Base-by-base conservation (phyloP, 2,329 filamentous ascomycete genomes). In the Tolypocladium nubicola region DNA sequence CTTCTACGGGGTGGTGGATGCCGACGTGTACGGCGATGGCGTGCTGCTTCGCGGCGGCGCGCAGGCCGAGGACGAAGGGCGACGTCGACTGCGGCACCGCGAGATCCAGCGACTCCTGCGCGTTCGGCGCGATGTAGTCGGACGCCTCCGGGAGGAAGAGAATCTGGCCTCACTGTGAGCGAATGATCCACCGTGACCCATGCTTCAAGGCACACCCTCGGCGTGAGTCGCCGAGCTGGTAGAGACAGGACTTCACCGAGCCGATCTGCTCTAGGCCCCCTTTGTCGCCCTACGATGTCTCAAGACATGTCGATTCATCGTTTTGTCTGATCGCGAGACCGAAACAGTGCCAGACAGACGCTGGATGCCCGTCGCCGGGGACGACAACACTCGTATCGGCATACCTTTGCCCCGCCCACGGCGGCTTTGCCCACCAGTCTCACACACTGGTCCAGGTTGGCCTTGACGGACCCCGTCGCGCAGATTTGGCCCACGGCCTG, bases 61-160 rank as follows among this genome's bases (percentile, higher is more conserved):
- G 85, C 1, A 97, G 80, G 4, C 91, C 91, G 0, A 79, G 74
- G 14, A 97, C 86, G 69, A 97, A 97, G 35, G 83, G 79, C 14
- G 85, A 90, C 26, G 78, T 75, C 2, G 79, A 69, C 43, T 86
- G 81, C 3, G 90, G 80, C 58, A 80, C 81, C 61, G 84, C 90
- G 11, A 97, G 84, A 5, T 82, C 78, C 10, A 91, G 73, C 0
- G 87, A 88, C 65, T 92, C 85, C 13, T 81, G 71, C 2, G 86
- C 77, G 0, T 84, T 85, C 1, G 80, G 77, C 23, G 84, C 87
- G 65, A 97, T 91, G 76, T 96, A 97, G 75, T 96, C 91, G 57
- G 84, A 84, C 30, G 93, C 93, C 79, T 97, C 93, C 14, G 93
- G 93, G 56, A 97, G 86, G 75, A 97, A 97, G 54, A 97, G 81